Conservation (phyloP, 2,329 filamentous ascomycete species). For the Aschersonia sp. region DNA sequence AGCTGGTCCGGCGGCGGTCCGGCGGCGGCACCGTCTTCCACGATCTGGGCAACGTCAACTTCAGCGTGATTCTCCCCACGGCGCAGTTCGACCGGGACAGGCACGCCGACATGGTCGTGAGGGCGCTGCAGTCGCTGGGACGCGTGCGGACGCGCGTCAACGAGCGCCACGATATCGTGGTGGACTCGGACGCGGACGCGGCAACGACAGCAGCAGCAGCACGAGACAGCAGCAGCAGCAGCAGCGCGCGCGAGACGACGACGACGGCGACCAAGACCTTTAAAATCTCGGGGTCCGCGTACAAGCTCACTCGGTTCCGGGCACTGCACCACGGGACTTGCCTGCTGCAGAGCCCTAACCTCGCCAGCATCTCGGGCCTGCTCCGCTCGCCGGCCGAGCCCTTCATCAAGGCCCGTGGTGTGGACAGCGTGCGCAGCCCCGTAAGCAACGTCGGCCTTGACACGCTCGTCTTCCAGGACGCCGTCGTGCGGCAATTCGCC, state of each 20-base stretch:
- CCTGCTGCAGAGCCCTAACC: slow-evolving; percentile 62
- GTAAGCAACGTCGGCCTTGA: slow-evolving; percentile 62
- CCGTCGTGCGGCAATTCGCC: slow-evolving; percentile 50
- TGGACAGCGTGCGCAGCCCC: slow-evolving; percentile 78
- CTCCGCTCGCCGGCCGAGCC: slow-evolving; percentile 64
- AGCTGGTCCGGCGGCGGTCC: slow-evolving; percentile 68
- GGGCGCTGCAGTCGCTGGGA: slow-evolving; percentile 53
- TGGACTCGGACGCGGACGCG: slow-evolving; percentile 28
- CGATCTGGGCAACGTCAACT: slow-evolving; percentile 86
- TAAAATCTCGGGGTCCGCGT: slow-evolving; percentile 89
- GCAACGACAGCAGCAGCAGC: neutral
- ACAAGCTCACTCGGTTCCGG: slow-evolving; percentile 71
- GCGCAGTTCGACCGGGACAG: slow-evolving; percentile 65
- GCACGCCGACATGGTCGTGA: slow-evolving; percentile 84
- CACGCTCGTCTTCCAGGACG: slow-evolving; percentile 29
- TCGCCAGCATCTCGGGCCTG: slow-evolving; percentile 52
- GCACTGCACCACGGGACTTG: slow-evolving; percentile 91
- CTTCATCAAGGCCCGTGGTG: slow-evolving; percentile 68
- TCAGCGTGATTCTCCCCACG: slow-evolving; percentile 76
- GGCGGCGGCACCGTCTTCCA: slow-evolving; percentile 93
- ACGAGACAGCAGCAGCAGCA: neutral
- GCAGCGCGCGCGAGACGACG: neutral
- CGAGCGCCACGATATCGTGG: slow-evolving; percentile 81
- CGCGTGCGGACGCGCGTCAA: slow-evolving; percentile 58
- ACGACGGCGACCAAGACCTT: slow-evolving; percentile 22